A percentile compares a stretch with the other conserved stretches of the same genome.
Evolutionary conservation across 345 rosid species (phyloP).

Genomic region (Erucastrum elatum): DNA sequence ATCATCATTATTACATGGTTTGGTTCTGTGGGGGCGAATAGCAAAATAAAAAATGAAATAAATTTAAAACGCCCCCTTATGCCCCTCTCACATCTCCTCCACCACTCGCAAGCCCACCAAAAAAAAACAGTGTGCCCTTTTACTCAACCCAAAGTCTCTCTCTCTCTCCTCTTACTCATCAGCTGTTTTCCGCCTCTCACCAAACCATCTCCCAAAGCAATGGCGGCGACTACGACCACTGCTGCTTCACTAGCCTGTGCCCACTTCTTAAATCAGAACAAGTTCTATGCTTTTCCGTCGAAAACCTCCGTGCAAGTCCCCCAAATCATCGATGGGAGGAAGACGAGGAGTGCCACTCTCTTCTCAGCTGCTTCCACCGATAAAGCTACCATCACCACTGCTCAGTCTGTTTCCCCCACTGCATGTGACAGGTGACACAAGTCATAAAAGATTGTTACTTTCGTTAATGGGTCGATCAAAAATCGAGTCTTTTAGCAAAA

Average conservation of each 20-base stretch:
- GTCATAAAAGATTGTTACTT: background rate
- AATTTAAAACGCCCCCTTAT: background rate
- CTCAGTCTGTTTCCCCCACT: slow-evolving; percentile 17
- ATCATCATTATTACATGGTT: background rate
- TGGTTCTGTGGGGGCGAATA: background rate
- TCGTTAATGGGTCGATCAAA: background rate
- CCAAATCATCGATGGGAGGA: slow-evolving; percentile 29
- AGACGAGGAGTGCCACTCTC: slow-evolving; percentile 31
- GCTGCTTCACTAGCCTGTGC: slow-evolving; percentile 19
- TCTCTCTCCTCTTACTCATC: background rate
- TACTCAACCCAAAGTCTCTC: background rate
- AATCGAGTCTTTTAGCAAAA: background rate
- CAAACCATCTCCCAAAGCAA: slow-evolving; percentile 15
- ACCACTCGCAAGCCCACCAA: slow-evolving; percentile 24
- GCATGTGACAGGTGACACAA: slow-evolving; percentile 8
- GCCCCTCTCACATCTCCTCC: background rate
- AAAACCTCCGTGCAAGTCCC: slow-evolving; percentile 25
- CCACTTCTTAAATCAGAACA: slow-evolving; percentile 20
- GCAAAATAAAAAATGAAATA: background rate
- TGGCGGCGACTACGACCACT: slow-evolving; percentile 32
- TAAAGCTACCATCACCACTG: slow-evolving; percentile 12
- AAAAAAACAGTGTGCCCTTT: background rate
- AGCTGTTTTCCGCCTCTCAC: slow-evolving; percentile 37
- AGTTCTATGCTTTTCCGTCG: slow-evolving; percentile 12
- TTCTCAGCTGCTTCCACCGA: slow-evolving; percentile 31